Percentiles rank a stretch among this genome's conserved stretches.
phyloP scores from a whole-genome alignment of 805 yeast species.

The Yarrowia keelungensis region DNA sequence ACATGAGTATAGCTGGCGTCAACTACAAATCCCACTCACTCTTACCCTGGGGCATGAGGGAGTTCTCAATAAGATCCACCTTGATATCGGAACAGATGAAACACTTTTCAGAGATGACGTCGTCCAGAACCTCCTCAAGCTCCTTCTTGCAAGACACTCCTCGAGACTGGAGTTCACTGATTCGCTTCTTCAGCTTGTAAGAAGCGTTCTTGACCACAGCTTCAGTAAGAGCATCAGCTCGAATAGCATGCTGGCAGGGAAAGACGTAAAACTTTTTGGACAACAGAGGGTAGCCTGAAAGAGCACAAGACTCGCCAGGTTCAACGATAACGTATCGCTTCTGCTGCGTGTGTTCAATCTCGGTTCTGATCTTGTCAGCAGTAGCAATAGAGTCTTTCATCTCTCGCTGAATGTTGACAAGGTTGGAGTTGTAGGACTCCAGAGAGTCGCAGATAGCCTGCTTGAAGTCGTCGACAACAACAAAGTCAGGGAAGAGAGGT shows the following conservation, averaged over 20 bases:
- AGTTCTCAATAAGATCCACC: slow-evolving; percentile 73
- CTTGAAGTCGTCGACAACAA: slow-evolving; percentile 80
- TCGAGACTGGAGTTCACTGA: slow-evolving; percentile 58
- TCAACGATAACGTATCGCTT: slow-evolving; percentile 70
- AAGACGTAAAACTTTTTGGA: slow-evolving; percentile 77
- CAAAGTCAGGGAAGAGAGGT: slow-evolving; percentile 83
- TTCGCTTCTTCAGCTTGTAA: slow-evolving; percentile 66
- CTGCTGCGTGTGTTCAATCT: slow-evolving; percentile 53
- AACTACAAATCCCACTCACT: slow-evolving; percentile 28
- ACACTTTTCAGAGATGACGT: slow-evolving; percentile 68
- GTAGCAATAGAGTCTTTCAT: slow-evolving; percentile 76
- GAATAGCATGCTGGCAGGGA: slow-evolving; percentile 91
- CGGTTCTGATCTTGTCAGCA: slow-evolving; percentile 62
- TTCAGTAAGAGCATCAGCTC: slow-evolving; percentile 82
- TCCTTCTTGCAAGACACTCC: slow-evolving; percentile 44
- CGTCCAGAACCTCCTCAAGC: slow-evolving; percentile 52
- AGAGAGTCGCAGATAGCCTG: slow-evolving; percentile 83
- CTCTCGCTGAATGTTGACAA: slow-evolving; percentile 65
- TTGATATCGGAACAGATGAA: slow-evolving; percentile 79
- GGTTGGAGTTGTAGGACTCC: slow-evolving; percentile 65
- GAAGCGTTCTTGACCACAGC: slow-evolving; percentile 67
- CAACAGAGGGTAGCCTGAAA: slow-evolving; percentile 73
- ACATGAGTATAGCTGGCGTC: neutral
- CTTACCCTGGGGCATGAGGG: slow-evolving; percentile 51
- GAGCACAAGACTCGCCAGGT: slow-evolving; percentile 82